phyloP scores from a whole-genome alignment of 768 basidiomycete species.

The Kwoniella newhampshirensis region DNA sequence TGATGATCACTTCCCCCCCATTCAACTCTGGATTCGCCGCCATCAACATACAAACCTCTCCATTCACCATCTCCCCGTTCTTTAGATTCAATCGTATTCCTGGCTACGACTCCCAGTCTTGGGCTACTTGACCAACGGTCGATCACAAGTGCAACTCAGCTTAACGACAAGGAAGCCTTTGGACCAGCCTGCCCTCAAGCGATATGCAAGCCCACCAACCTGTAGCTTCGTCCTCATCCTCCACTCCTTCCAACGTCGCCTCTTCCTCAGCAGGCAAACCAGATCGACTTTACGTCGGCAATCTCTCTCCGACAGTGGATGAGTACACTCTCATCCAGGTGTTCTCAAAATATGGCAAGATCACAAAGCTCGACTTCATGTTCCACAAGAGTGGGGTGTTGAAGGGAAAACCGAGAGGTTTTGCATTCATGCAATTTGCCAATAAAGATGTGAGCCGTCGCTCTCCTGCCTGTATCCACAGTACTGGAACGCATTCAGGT shows the following conservation, averaged over 20 bases:
- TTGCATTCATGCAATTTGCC: conserved; percentile 87
- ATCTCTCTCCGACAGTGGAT: conserved; percentile 79
- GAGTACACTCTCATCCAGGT: conserved; percentile 89
- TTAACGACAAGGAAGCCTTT: too few species aligned
- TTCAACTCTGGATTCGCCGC: too few species aligned
- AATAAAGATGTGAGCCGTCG: conserved; percentile 78
- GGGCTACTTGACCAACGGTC: too few species aligned
- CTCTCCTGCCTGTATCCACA: too few species aligned
- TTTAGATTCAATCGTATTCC: too few species aligned
- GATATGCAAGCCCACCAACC: conserved; percentile 18
- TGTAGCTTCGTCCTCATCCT: conserved; percentile 5
- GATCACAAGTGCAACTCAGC: too few species aligned
- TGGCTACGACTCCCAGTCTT: too few species aligned
- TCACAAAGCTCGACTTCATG: conserved; percentile 87
- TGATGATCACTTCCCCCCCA: too few species aligned
- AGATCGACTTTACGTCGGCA: conserved; percentile 85
- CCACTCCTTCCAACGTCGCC: conserved; percentile 11
- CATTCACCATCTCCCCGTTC: too few species aligned
- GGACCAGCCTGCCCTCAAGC: not conserved
- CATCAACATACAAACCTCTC: too few species aligned
- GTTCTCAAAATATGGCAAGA: conserved; percentile 87
- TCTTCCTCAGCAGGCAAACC: conserved; percentile 42
- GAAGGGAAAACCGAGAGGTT: conserved; percentile 91
- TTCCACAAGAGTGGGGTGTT: conserved; percentile 88
- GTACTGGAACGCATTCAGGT: too few species aligned